Base-by-base conservation (phyloP, 2,329 filamentous ascomycete genomes). In the Trichoderma brevicompactum region DNA sequence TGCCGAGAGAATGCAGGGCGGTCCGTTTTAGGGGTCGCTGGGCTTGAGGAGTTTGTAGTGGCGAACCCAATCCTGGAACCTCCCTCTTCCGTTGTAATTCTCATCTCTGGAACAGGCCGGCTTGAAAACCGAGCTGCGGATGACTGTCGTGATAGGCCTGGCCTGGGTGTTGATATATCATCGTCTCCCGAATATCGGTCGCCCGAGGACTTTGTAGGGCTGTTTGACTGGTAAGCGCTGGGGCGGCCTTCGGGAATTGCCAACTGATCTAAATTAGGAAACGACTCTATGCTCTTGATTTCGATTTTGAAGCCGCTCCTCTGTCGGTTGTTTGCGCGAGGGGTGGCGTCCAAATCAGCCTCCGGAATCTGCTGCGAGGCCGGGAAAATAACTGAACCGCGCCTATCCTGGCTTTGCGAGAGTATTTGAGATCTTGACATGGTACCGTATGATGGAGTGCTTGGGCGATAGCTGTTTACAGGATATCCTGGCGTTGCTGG, bases 21-120 rank as follows among this genome's bases (percentile, higher is more conserved):
- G 46, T 78, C 78, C 15, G 72, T 69, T 19, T 73, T 76, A 36
- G 73, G 70, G 5, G 70, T 71, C 17, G 52, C 4, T 7, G 69
- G 64, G 17, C 70, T 72, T 3, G 70, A 67, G 7, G 70, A 67
- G 6, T 74, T 72, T 13, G 73, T 70, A 8, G 77, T 74, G 5
- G 77, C 87, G 75, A 95, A 96, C 85, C 91, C 91, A 68, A 96
- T 93, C 43, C 72, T 77, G 0, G 85, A 80, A 1, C 72, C 72
- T 1, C 84, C 86, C 65, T 89, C 90, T 66, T 90, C 86, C 1
- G 81, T 80, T 3, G 86, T 85, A 23, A 92, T 83, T 67, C 83
- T 85, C 2, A 91, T 89, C 69, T 90, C 86, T 0, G 91, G 92
- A 0, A 92, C 87, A 0, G 91, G 87, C 6, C 86, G 87, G 58